These are phyloP conservation scores for Cynara cardunculus DNA, from an alignment of 129 eudicot genomes.

Conservation along the genomic window DNA sequence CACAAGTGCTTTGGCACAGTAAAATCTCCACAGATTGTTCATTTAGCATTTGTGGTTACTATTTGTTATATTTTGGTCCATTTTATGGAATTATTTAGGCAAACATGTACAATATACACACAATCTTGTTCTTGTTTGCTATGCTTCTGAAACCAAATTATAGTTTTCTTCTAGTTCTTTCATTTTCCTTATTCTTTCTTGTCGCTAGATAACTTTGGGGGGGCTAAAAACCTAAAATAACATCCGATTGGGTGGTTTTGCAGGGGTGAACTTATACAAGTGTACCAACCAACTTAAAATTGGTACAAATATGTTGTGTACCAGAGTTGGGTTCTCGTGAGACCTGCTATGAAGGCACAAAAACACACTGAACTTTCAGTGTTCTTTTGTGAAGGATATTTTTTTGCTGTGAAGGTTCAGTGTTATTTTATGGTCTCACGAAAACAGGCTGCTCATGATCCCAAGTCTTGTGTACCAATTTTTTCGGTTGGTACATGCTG, in stretches of 20 bases:
- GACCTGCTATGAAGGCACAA: neutral
- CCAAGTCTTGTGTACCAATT: neutral
- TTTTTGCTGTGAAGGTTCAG: neutral
- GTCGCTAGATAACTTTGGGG: neutral
- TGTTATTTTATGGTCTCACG: neutral
- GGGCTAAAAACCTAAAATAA: neutral
- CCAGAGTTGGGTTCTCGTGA: neutral
- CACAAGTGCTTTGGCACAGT: slow-evolving; percentile 97
- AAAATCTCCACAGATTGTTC: slow-evolving; percentile 2
- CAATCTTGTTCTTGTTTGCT: neutral
- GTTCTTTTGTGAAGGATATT: neutral
- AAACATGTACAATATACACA: neutral
- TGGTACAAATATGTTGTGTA: neutral
- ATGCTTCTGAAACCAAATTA: neutral
- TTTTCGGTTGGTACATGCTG: neutral
- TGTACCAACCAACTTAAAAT: neutral
- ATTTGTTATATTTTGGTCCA: neutral
- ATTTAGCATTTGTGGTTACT: neutral
- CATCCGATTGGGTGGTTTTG: neutral
- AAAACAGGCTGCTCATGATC: neutral
- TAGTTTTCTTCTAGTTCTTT: neutral
- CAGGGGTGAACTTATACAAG: neutral
- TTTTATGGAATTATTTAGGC: neutral
- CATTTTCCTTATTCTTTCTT: neutral
- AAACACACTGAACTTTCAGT: neutral